Evolutionary conservation across 352 stramenopile genomes (phyloP), one percentile per base, ranked within the genome.

Genomic region (Globisporangium abappressorium): DNA sequence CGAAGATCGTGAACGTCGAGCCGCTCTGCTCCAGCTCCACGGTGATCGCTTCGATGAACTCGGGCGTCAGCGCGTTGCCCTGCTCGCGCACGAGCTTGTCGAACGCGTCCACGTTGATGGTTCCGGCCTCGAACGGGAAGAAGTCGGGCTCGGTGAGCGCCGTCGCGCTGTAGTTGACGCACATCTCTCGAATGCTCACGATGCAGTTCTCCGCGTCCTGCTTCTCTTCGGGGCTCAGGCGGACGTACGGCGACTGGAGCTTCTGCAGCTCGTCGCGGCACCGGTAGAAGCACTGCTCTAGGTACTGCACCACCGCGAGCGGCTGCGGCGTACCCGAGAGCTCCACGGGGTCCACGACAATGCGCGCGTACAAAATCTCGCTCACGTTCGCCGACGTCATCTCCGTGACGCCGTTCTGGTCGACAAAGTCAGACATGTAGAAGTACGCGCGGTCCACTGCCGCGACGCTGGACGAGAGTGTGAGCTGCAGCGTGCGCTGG

Each of bases 161-260:
- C 9, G 89, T 96, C 3, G 88, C 84, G 61, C 82, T 93, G 72
- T 96, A 96, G 68, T 93, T 95, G 58, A 95, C 75, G 61, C 85
- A 92, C 84, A 92, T 92, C 54, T 91, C 82, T 3, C 74, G 74
- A 43, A 95, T 75, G 51, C 69, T 89, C 57, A 22, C 54, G 15
- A 93, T 66, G 70, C 79, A 89, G 24, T 85, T 63, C 41, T 87
- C 76, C 0, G 76, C 77, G 33, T 80, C 72, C 46, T 78, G 66
- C 56, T 92, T 92, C 61, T 89, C 83, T 1, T 72, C 70, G 3
- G 70, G 63, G 0, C 75, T 51, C 3, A 92, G 65, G 20, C 79
- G 74, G 20, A 91, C 34, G 63, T 87, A 90, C 33, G 82, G 77
- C 38, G 84, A 91, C 56, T 90, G 76, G 11, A 93, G 70, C 59